These are phyloP conservation scores for Candida easanensis DNA, from an alignment of 805 yeast species.

Conservation along the genomic window DNA sequence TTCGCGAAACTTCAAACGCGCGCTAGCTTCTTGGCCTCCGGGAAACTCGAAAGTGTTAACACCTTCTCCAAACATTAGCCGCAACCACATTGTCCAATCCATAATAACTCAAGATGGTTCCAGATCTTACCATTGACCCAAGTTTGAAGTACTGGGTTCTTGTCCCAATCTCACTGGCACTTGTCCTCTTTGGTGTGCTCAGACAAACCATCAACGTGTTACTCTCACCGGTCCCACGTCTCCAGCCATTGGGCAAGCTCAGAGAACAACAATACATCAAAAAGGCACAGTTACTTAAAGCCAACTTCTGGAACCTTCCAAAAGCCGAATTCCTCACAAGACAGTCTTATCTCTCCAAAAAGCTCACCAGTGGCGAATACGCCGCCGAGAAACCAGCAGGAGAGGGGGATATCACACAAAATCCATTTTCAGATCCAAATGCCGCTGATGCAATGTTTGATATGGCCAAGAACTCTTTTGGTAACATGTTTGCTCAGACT, in stretches of 20 bases:
- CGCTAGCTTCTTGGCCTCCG: too few species aligned
- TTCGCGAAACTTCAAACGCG: too few species aligned
- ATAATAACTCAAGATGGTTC: too few species aligned
- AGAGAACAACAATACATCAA: slow-evolving; percentile 64
- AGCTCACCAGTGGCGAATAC: slow-evolving; percentile 46
- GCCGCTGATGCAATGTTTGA: slow-evolving; percentile 70
- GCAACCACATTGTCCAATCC: too few species aligned
- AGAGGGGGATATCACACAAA: slow-evolving; percentile 36
- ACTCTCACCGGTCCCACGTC: slow-evolving; percentile 53
- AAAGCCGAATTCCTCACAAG: slow-evolving; percentile 51
- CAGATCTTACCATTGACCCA: slow-evolving; percentile 73
- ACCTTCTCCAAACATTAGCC: too few species aligned
- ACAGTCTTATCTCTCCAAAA: slow-evolving; percentile 44
- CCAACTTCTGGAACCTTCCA: slow-evolving; percentile 51
- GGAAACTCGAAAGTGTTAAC: too few species aligned
- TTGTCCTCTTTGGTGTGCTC: slow-evolving; percentile 82
- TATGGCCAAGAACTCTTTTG: slow-evolving; percentile 77
- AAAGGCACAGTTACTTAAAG: slow-evolving; percentile 56
- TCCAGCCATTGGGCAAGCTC: slow-evolving; percentile 46
- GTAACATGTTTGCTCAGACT: slow-evolving; percentile 88
- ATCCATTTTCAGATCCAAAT: slow-evolving; percentile 70
- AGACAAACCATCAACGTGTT: slow-evolving; percentile 66
- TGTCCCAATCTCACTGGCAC: slow-evolving; percentile 82
- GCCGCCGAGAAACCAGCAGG: slow-evolving; percentile 41
- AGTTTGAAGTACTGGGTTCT: slow-evolving; percentile 85